Conservation (phyloP, 208 protist species). For the Crithidia mellificae region DNA sequence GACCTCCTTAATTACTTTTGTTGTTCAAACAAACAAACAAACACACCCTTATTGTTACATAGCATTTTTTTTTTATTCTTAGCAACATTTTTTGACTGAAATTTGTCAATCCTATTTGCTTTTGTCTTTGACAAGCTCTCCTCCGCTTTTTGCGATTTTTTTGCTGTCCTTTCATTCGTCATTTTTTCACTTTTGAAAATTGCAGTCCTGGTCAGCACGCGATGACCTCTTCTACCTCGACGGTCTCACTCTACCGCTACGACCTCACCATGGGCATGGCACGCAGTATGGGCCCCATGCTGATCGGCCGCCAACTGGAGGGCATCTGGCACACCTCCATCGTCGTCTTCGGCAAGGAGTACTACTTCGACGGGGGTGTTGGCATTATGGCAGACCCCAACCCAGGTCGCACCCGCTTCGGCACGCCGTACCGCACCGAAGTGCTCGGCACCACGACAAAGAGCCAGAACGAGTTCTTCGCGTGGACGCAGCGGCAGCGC, state of each 20-base stretch:
- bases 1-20: too few species aligned
- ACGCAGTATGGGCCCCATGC: conserved; percentile 51
- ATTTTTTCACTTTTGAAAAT: not conserved
- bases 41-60: too few species aligned
- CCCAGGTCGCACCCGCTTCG: conserved; percentile 83
- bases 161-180: too few species aligned
- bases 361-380: conserved; percentile 92
- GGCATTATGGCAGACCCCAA: conserved; percentile 51
- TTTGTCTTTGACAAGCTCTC: too few species aligned
- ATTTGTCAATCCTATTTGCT: too few species aligned
- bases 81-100: too few species aligned
- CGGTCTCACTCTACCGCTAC: conserved; percentile 92
- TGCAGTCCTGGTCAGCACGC: not conserved
- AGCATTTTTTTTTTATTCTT: too few species aligned
- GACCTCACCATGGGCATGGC: conserved; percentile 93
- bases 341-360: conserved; percentile 91
- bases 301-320: conserved; percentile 89
- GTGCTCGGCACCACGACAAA: conserved; percentile 60
- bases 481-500: conserved; percentile 45
- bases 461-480: conserved; percentile 60
- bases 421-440: conserved; percentile 57
- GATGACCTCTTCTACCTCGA: conserved; percentile 16
- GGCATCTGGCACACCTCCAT: conserved; percentile 95
- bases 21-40: too few species aligned
- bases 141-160: too few species aligned